A percentile compares a stretch with the other conserved stretches of the same genome.
phyloP scores from a whole-genome alignment of 1,139 yeast genomes.

The Magnusiomyces sp. region DNA sequence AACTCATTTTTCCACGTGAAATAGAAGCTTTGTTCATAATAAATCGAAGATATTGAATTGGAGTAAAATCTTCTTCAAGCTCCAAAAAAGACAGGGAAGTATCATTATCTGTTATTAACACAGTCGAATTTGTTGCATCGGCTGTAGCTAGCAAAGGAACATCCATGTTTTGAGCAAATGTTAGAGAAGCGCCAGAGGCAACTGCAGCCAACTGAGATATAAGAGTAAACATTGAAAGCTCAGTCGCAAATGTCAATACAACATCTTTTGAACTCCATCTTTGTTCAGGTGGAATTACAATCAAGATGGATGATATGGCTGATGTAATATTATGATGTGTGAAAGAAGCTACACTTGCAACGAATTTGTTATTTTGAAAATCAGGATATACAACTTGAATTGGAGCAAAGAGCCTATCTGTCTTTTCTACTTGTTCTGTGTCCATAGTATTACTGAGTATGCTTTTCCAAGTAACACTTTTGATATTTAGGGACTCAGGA shows the following conservation, averaged over 20 bases:
- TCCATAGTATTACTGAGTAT: background rate
- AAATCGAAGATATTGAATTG: conserved; percentile 17
- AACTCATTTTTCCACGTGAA: conserved; percentile 26
- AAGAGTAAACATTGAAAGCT: conserved; percentile 23
- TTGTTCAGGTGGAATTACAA: conserved; percentile 25
- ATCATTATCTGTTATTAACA: conserved; percentile 29
- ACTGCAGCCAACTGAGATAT: conserved; percentile 29
- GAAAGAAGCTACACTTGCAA: conserved; percentile 29
- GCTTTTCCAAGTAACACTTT: conserved; percentile 3
- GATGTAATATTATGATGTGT: background rate
- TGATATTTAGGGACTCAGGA: background rate
- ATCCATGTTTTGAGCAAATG: conserved; percentile 23
- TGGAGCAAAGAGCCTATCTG: background rate
- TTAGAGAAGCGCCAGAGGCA: conserved; percentile 24
- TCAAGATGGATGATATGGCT: background rate
- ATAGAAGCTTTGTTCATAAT: conserved; percentile 17
- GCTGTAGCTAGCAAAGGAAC: conserved; percentile 23
- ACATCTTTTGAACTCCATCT: conserved; percentile 27
- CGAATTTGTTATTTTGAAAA: conserved; percentile 15
- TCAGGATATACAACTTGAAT: background rate
- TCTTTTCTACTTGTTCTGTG: background rate
- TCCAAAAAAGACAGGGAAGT: conserved; percentile 22
- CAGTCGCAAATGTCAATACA: conserved; percentile 27
- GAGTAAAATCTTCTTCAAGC: conserved; percentile 16
- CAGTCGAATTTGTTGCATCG: conserved; percentile 20